Base-by-base conservation (phyloP, 1,139 yeast genomes). In the Candida glucosophila region DNA sequence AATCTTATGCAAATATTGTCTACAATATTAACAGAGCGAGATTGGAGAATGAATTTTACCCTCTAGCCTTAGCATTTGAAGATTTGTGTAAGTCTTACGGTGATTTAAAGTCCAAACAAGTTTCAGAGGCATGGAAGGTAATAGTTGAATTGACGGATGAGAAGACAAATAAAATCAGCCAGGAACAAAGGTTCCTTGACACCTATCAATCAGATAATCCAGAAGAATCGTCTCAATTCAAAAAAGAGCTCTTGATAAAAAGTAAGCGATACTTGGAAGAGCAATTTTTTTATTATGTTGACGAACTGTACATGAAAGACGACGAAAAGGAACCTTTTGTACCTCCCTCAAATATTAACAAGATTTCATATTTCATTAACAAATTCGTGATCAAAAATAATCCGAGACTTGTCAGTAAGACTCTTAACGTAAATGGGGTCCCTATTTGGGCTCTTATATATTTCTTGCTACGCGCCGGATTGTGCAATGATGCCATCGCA, bases 361-460 rank as follows among this genome's bases (percentile, higher is more conserved):
- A 82, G 43, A 70, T 83, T 25, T 67, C 70, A 29, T 76, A 79
- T 19, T 83, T 77, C 41, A 68, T 77, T 44, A 62, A 78, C 42
- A 64, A 68, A 28, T 46, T 64, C n/a, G 48, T 62, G 26, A 58
- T 65, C 29, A 55, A 50, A 28, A 58, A 56, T 30, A 57, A 58
- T 29, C 42, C 54, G 15, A 53, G 55, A 11, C 43, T 53, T 23
- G 38, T 44, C 29, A 50, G 49, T 14, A 54, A 53, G 28, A 63
- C 69, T 2, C 46, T 63, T 27, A 48, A 43, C 31, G 76, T 85
- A 14, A 88, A 90, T 52, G 88, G 88, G 8, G 63, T 73, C 1
- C 97, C 97, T 4, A 71, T 90, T 12, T 90, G 98, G 98, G 95
- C 95, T 0, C 58, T 86, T 27, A 57, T 90, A 5, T 92, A 80